A percentile compares a stretch with the other conserved stretches of the same genome.
These are phyloP conservation scores for Apiospora hydei DNA, from an alignment of 2,329 filamentous ascomycete genomes.

Conservation along the genomic window DNA sequence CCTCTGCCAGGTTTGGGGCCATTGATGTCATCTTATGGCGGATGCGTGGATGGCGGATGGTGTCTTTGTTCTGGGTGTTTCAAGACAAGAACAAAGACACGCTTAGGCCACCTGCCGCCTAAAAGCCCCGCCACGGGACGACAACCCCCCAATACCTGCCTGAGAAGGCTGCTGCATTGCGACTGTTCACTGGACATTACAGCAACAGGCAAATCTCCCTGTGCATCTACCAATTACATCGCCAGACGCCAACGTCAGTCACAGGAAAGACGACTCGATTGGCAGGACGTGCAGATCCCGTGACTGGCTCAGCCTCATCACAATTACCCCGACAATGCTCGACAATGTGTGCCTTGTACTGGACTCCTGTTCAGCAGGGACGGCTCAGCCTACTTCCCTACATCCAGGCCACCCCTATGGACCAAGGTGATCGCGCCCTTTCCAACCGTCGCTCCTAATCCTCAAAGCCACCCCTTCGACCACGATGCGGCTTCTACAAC, in stretches of 20 bases:
- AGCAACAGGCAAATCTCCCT: too few relatives aligned
- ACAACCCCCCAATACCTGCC: not conserved
- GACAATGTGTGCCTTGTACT: slow-evolving; percentile 1
- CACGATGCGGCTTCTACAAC: too few relatives aligned
- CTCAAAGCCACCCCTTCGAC: too few relatives aligned
- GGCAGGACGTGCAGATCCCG: not conserved
- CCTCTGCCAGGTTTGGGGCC: too few relatives aligned
- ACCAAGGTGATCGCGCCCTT: too few relatives aligned
- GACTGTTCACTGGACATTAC: not conserved
- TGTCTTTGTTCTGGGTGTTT: not conserved
- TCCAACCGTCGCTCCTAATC: too few relatives aligned
- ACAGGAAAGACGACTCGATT: not conserved
- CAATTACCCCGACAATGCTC: not conserved
- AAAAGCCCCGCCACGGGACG: not conserved
- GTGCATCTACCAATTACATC: not conserved
- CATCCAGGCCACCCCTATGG: too few relatives aligned
- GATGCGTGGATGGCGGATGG: too few relatives aligned
- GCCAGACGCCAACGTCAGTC: not conserved
- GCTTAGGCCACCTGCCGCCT: not conserved
- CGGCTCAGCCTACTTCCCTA: too few relatives aligned
- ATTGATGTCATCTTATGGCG: too few relatives aligned
- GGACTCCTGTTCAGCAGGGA: not conserved
- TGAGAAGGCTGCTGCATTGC: not conserved
- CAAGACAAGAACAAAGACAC: not conserved
- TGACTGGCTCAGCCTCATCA: not conserved